Conservation (phyloP, 495 filamentous ascomycete genomes). For the Paragyromitra xinjiangensis region DNA sequence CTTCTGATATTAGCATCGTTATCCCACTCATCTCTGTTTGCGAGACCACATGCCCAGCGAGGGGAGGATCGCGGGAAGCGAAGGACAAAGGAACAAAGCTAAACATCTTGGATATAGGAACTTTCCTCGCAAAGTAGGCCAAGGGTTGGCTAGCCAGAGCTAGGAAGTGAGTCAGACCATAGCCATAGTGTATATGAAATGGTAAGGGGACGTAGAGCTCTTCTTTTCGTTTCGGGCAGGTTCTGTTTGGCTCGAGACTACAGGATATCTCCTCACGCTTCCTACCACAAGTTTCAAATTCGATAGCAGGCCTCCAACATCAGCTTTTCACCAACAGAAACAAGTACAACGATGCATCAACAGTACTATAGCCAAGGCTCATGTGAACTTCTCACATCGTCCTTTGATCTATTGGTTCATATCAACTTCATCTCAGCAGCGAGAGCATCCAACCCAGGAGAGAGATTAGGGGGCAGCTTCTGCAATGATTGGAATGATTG, state of each 20-base stretch:
- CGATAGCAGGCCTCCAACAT: background rate
- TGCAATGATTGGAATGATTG: background rate
- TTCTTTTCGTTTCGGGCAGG: background rate
- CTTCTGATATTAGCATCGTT: too few relatives aligned
- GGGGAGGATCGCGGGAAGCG: too few relatives aligned
- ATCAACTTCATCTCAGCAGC: background rate
- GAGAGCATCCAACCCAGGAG: background rate
- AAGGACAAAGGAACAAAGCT: too few relatives aligned
- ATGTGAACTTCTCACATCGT: background rate
- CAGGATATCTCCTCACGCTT: background rate
- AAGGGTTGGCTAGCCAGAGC: too few relatives aligned
- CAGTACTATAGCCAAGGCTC: background rate
- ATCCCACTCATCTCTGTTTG: too few relatives aligned
- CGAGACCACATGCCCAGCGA: too few relatives aligned
- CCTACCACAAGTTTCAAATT: background rate
- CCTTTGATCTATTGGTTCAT: background rate
- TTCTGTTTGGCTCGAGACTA: background rate
- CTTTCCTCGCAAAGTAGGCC: too few relatives aligned
- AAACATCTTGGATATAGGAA: too few relatives aligned
- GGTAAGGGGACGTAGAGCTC: background rate
- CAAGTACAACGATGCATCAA: background rate
- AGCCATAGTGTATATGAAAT: background rate
- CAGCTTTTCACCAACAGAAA: background rate
- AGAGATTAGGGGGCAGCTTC: background rate
- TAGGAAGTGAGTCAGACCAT: too few relatives aligned